Percentiles rank a stretch among this genome's conserved stretches.
Evolutionary conservation across 2,329 filamentous ascomycete genomes (phyloP).

Genomic region (Endocalyx cinctus): DNA sequence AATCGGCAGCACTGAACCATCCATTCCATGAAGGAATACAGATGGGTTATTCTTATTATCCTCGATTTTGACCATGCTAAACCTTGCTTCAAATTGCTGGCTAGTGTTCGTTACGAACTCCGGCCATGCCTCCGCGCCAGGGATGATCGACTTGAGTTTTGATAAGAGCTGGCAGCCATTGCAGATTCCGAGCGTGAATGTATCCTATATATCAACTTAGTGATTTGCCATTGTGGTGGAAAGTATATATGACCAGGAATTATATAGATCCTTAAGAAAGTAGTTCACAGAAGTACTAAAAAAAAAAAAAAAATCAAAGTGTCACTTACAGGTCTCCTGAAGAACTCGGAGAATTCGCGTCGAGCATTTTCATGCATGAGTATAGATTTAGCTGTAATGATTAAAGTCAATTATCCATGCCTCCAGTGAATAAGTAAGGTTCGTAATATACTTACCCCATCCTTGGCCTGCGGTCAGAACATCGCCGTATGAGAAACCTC

Average conservation of each 20-base stretch:
- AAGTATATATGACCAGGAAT: too few relatives aligned
- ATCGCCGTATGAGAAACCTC: slow-evolving; percentile 88
- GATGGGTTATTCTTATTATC: slow-evolving; percentile 59
- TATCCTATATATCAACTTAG: too few relatives aligned
- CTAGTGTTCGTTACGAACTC: slow-evolving; percentile 79
- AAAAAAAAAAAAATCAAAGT: too few relatives aligned
- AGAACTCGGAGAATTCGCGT: slow-evolving; percentile 78
- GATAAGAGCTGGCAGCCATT: slow-evolving; percentile 97
- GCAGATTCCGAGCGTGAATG: slow-evolving; percentile 90
- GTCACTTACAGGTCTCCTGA: slow-evolving; percentile 75
- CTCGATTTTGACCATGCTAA: slow-evolving; percentile 77
- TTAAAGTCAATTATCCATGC: too few relatives aligned
- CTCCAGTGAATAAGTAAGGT: too few relatives aligned
- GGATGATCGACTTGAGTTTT: slow-evolving; percentile 77
- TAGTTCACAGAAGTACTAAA: too few relatives aligned
- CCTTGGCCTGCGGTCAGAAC: slow-evolving; percentile 92
- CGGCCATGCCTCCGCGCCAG: slow-evolving; percentile 79
- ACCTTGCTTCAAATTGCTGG: slow-evolving; percentile 86
- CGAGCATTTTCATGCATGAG: slow-evolving; percentile 75
- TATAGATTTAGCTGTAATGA: too few relatives aligned
- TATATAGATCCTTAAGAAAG: too few relatives aligned
- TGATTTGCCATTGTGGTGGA: too few relatives aligned
- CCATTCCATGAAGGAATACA: slow-evolving; percentile 91
- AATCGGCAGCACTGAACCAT: slow-evolving; percentile 75
- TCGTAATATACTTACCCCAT: too few relatives aligned